A percentile compares a stretch with the other conserved stretches of the same genome.
These are phyloP conservation scores for Aspergillus sp. DNA, from an alignment of 2,329 filamentous ascomycete genomes.

Conservation along the genomic window DNA sequence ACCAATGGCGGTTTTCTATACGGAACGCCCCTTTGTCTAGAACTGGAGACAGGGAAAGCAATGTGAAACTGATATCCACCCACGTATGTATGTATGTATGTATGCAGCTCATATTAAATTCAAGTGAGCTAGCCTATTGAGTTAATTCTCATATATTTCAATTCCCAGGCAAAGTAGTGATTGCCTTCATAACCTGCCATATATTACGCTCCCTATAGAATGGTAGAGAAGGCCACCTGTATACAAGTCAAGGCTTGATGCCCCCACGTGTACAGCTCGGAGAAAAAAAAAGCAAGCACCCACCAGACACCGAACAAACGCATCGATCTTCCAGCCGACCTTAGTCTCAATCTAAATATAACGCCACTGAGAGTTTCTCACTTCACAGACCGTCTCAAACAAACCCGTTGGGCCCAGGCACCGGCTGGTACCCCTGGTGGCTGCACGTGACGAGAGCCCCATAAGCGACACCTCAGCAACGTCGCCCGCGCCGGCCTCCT, in stretches of 20 bases:
- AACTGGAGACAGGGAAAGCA: not conserved
- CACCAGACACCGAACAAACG: not conserved
- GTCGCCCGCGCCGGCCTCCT: conserved; percentile 40
- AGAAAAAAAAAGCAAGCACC: conserved; percentile 1
- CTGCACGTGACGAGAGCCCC: conserved; percentile 35
- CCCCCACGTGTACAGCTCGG: not conserved
- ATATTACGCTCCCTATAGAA: not conserved
- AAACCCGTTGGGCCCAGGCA: conserved; percentile 12
- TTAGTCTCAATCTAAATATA: not conserved
- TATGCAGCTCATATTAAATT: too few relatives aligned
- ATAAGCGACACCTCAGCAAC: conserved; percentile 47
- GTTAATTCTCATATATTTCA: not conserved
- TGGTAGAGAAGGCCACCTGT: not conserved
- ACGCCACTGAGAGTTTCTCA: not conserved
- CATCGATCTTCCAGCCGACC: not conserved
- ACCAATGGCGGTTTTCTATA: not conserved
- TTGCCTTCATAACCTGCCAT: not conserved
- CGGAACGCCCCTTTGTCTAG: not conserved
- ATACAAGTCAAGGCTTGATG: not conserved
- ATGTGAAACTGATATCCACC: not conserved
- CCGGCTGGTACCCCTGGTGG: conserved; percentile 18
- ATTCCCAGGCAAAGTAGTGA: not conserved
- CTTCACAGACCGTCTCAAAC: not conserved
- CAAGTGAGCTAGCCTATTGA: not conserved
- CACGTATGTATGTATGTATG: too few relatives aligned